phyloP scores from a whole-genome alignment of 345 rosid genomes.

The Bruguiera gymnorhiza region DNA sequence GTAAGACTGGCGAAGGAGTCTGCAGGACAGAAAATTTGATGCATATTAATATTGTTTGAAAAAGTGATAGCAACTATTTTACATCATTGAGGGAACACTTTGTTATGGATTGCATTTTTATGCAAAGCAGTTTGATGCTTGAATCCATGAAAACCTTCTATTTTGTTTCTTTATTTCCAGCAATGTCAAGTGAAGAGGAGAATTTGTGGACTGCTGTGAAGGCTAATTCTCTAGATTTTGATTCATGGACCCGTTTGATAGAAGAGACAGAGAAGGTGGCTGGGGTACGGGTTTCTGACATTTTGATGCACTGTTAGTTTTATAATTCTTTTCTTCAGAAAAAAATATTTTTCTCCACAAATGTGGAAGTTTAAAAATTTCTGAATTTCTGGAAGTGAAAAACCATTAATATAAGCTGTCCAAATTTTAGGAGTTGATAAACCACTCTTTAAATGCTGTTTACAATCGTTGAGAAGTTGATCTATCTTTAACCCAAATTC shows the following conservation, averaged over 20 bases:
- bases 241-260: slow-evolving; percentile 83
- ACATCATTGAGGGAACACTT: background rate
- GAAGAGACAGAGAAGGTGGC: slow-evolving; percentile 89
- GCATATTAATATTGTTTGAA: background rate
- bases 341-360: background rate
- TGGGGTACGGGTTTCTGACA: slow-evolving; percentile 48
- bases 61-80: background rate
- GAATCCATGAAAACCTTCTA: background rate
- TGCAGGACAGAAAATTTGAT: background rate
- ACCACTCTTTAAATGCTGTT: no score
- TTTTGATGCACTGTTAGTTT: background rate
- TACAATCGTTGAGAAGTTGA: no score
- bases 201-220: slow-evolving; percentile 82
- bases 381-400: background rate
- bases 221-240: slow-evolving; percentile 78
- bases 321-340: background rate
- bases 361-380: background rate
- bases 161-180: slow-evolving; percentile 32
- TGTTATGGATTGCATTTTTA: no score
- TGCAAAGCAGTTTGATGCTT: background rate
- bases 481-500: no score
- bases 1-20: background rate
- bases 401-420: no score
- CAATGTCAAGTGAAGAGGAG: slow-evolving; percentile 77
- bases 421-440: no score